Conservation (phyloP, 495 filamentous ascomycete species). For the Hyaloscypha bicolor region DNA sequence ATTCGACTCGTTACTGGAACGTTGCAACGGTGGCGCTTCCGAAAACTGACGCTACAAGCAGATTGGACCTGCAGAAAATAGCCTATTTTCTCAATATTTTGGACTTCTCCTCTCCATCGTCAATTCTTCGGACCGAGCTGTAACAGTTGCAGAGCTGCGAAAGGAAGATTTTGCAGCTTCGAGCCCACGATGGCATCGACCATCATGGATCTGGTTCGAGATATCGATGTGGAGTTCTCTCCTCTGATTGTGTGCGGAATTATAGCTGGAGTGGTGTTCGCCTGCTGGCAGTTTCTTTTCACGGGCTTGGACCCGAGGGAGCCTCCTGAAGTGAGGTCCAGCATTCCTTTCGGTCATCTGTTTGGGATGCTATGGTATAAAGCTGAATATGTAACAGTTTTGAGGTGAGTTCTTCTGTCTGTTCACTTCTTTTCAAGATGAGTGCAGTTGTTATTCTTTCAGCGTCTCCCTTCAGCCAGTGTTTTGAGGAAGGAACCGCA, state of each 20-base stretch:
- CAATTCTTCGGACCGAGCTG: background rate
- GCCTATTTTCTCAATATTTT: background rate
- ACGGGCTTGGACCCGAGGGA: conserved; percentile 8
- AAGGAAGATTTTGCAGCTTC: background rate
- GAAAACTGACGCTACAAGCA: background rate
- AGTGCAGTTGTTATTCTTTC: background rate
- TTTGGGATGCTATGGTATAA: conserved; percentile 12
- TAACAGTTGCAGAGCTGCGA: background rate
- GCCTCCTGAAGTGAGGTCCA: conserved; percentile 3
- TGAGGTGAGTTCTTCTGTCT: conserved; percentile 5
- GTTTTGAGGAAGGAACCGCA: no score
- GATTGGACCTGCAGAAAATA: background rate
- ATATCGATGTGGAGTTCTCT: background rate
- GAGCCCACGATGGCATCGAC: background rate
- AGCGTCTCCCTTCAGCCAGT: no score
- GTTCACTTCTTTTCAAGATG: background rate
- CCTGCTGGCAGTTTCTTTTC: background rate
- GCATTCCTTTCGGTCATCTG: conserved; percentile 17
- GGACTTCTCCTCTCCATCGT: background rate
- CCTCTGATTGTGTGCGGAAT: background rate
- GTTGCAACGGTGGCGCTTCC: background rate
- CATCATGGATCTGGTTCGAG: background rate
- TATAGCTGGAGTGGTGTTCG: background rate
- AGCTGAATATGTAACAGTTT: conserved; percentile 9
- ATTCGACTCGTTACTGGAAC: background rate